phyloP scores from a whole-genome alignment of 176 grass and related monocot genomes.

The Bothriochloa decipiens region DNA sequence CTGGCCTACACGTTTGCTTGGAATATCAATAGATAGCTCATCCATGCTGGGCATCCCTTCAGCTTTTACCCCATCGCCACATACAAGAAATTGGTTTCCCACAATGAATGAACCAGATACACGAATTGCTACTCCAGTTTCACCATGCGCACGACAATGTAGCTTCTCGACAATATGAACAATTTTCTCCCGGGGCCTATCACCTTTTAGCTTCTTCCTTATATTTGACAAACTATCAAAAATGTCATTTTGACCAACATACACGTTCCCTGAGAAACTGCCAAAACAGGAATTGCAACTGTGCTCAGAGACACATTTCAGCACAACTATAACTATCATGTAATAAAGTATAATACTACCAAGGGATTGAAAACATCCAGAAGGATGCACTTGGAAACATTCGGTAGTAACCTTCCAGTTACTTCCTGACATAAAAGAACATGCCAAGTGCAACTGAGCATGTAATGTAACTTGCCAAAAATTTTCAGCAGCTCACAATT shows the following conservation, averaged over 20 bases:
- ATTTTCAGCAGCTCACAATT: neutral
- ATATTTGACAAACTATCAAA: conserved; percentile 73
- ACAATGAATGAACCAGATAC: conserved; percentile 82
- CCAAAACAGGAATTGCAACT: conserved; percentile 31
- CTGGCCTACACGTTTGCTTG: conserved; percentile 66
- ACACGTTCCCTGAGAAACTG: conserved; percentile 75
- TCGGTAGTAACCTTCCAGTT: neutral
- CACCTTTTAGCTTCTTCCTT: conserved; percentile 80
- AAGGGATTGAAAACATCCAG: neutral
- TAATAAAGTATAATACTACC: neutral
- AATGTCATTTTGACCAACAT: conserved; percentile 66
- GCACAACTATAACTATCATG: neutral
- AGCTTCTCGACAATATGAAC: conserved; percentile 84
- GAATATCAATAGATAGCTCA: conserved; percentile 67
- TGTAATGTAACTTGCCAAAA: conserved; percentile 1
- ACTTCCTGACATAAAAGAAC: neutral
- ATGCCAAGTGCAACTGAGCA: neutral
- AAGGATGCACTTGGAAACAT: conserved; percentile 20
- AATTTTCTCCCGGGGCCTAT: conserved; percentile 75
- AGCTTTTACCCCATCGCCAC: conserved; percentile 76
- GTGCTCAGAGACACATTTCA: neutral
- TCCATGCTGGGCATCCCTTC: conserved; percentile 85
- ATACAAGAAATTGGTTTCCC: conserved; percentile 85
- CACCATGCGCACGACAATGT: conserved; percentile 37
- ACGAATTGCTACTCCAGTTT: conserved; percentile 67